A percentile compares a stretch with the other conserved stretches of the same genome.
Conservation (phyloP, 2,329 filamentous ascomycete genomes). For the Stagonosporopsis chrysanthemi region DNA sequence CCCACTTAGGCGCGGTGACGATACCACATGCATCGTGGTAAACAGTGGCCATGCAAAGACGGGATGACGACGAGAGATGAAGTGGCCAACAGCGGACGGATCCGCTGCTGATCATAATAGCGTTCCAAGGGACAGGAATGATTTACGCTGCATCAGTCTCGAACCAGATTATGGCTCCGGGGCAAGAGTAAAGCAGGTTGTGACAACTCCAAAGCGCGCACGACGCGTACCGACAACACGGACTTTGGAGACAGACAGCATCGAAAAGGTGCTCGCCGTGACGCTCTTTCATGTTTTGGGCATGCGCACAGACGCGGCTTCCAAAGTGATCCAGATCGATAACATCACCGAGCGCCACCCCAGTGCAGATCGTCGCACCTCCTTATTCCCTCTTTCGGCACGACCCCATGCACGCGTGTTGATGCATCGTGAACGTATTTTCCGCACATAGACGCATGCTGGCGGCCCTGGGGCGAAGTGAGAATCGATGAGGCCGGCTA, state of each 20-base stretch:
- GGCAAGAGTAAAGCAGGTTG: constrained; percentile 6
- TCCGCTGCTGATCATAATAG: constrained; percentile 33
- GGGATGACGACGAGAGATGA: constrained; percentile 34
- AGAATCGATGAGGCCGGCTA: neutral
- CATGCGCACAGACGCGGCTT: constrained; percentile 11
- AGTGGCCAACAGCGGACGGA: constrained; percentile 20
- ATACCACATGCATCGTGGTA: constrained; percentile 16
- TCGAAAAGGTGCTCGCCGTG: constrained; percentile 13
- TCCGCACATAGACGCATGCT: neutral
- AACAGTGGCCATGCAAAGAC: constrained; percentile 12
- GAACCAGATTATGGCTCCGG: constrained; percentile 2
- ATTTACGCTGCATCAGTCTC: constrained; percentile 17
- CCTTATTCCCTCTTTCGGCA: constrained; percentile 1
- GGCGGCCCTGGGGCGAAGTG: neutral
- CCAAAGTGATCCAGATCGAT: constrained; percentile 4
- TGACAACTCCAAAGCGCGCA: constrained; percentile 1
- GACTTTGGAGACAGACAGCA: constrained; percentile 8
- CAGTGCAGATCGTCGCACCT: constrained; percentile 10
- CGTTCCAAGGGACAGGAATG: constrained; percentile 15
- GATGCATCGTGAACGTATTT: neutral
- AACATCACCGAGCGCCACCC: constrained; percentile 15
- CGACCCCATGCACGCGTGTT: neutral
- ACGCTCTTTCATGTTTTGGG: constrained; percentile 12
- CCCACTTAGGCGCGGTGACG: constrained; percentile 18
- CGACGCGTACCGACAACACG: constrained; percentile 7